These are phyloP conservation scores for Xylaria sp. DNA, from an alignment of 2,329 filamentous ascomycete species.

Conservation along the genomic window DNA sequence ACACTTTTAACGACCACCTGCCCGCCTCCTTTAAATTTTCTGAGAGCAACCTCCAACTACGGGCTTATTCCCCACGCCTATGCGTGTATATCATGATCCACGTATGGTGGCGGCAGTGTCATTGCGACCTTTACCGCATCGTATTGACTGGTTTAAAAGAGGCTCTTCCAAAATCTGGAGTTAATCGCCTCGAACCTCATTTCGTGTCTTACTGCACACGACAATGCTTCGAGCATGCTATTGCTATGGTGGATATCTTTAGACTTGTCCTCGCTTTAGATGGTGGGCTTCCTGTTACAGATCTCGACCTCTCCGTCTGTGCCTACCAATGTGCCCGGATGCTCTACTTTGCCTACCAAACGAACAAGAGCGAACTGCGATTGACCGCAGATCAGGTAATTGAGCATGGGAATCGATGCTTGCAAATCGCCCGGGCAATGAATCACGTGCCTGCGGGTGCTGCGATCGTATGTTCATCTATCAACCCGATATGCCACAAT, in stretches of 20 bases:
- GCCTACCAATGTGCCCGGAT: slow-evolving; percentile 66
- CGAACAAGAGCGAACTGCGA: slow-evolving; percentile 55
- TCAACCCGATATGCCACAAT: background rate
- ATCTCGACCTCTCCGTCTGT: slow-evolving; percentile 65
- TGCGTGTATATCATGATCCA: slow-evolving; percentile 70
- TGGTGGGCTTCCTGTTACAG: slow-evolving; percentile 61
- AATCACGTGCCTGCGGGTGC: slow-evolving; percentile 62
- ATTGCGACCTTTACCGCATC: slow-evolving; percentile 66
- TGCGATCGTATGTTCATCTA: slow-evolving; percentile 55
- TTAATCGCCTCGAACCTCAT: slow-evolving; percentile 59
- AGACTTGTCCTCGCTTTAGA: slow-evolving; percentile 61
- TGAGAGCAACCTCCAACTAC: slow-evolving; percentile 64
- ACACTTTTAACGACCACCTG: slow-evolving; percentile 63
- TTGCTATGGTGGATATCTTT: slow-evolving; percentile 67
- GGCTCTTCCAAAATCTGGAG: slow-evolving; percentile 56
- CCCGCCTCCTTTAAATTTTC: slow-evolving; percentile 68
- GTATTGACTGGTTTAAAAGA: slow-evolving; percentile 63
- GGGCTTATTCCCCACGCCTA: slow-evolving; percentile 66
- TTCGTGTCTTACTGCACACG: slow-evolving; percentile 62
- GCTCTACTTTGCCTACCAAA: slow-evolving; percentile 62
- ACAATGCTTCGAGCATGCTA: slow-evolving; percentile 64
- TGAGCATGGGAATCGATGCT: slow-evolving; percentile 62
- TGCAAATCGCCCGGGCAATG: slow-evolving; percentile 62
- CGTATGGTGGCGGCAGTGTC: slow-evolving; percentile 68
- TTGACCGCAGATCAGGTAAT: slow-evolving; percentile 58